phyloP scores from a whole-genome alignment of 805 yeast genomes.

The Candida piceae region DNA sequence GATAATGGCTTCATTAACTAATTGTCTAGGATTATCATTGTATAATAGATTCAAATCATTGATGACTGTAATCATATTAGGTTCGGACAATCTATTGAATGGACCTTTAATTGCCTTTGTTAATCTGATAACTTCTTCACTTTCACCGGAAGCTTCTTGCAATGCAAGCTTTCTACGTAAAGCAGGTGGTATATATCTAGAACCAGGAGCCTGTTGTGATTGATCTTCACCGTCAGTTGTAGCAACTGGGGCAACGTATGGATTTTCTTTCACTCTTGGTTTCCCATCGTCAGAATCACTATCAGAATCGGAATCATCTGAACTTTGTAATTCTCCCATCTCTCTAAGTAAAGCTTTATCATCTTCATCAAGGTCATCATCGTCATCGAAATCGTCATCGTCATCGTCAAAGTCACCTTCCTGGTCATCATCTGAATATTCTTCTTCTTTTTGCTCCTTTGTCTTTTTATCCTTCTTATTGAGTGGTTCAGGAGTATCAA shows the following conservation, averaged over 20 bases:
- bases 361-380: constrained; percentile 28
- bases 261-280: constrained; percentile 54
- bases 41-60: constrained; percentile 63
- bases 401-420: constrained; percentile 29
- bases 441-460: constrained; percentile 16
- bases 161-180: constrained; percentile 50
- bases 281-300: constrained; percentile 17
- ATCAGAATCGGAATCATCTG: constrained; percentile 16
- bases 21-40: constrained; percentile 64
- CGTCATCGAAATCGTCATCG: constrained; percentile 30
- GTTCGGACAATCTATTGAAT: constrained; percentile 83
- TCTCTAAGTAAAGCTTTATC: constrained; percentile 27
- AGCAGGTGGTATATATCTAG: constrained; percentile 83
- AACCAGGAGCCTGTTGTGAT: constrained; percentile 23
- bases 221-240: constrained; percentile 3
- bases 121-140: constrained; percentile 45
- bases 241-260: constrained; percentile 60
- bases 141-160: constrained; percentile 27
- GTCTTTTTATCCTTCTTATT: constrained; percentile 5
- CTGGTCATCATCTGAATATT: constrained; percentile 16
- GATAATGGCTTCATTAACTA: constrained; percentile 69
- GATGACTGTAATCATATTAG: constrained; percentile 68
- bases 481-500: background rate
- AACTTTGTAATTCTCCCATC: constrained; percentile 28
- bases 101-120: constrained; percentile 72